These are phyloP conservation scores for Solanum pennellii DNA, from an alignment of 257 asterid species.

Conservation along the genomic window DNA sequence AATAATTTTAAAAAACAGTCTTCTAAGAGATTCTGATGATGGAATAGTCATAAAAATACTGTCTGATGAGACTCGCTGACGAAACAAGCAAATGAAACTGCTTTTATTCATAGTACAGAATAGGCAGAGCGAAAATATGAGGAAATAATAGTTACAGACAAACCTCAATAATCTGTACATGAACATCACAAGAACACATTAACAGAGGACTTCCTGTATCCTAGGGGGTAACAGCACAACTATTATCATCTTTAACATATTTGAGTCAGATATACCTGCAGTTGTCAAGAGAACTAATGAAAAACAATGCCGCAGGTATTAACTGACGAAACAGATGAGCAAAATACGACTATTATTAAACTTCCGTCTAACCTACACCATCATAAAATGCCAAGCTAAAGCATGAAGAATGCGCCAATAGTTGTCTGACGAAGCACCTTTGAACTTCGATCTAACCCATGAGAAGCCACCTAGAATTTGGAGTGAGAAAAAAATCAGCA, in stretches of 20 bases:
- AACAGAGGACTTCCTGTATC: neutral
- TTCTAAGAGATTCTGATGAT: neutral
- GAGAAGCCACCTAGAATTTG: constrained; percentile 79
- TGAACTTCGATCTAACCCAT: constrained; percentile 91
- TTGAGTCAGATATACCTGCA: constrained; percentile 23
- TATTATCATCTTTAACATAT: neutral
- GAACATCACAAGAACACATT: neutral
- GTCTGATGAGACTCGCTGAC: neutral
- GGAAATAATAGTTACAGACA: neutral
- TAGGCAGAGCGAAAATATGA: neutral
- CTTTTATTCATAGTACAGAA: neutral
- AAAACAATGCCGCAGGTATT: neutral
- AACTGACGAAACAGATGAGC: neutral
- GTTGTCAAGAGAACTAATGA: neutral
- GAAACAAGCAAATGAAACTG: neutral
- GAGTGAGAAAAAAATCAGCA: constrained; percentile 8
- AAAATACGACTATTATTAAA: neutral
- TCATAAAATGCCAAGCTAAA: constrained; percentile 31
- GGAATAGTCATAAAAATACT: neutral
- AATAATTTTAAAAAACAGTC: neutral
- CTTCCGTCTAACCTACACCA: constrained; percentile 25
- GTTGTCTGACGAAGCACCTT: constrained; percentile 91
- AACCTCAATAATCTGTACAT: constrained; percentile 12
- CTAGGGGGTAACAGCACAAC: neutral
- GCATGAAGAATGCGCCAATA: constrained; percentile 62